Evolutionary conservation across 2,329 filamentous ascomycete genomes (phyloP).

Genomic region (Epichloe amarillans): DNA sequence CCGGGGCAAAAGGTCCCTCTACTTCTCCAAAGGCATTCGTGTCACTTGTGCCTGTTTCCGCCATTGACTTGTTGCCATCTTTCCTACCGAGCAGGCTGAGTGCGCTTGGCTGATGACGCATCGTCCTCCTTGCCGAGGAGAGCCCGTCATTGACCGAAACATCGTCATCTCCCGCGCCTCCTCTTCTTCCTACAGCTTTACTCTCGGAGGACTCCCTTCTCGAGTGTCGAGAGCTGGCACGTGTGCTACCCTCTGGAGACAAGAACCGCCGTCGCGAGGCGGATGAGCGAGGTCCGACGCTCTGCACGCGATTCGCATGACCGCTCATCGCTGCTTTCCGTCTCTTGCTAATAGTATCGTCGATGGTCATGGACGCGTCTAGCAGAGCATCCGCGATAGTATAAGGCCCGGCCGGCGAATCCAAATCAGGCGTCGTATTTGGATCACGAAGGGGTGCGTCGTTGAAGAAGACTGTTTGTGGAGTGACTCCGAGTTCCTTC

Average conservation of each 20-base stretch:
- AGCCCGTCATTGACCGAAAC: constrained; percentile 26
- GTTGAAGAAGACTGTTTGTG: constrained; percentile 88
- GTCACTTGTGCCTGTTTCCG: constrained; percentile 46
- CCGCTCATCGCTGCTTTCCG: constrained; percentile 37
- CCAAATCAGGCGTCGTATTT: constrained; percentile 19
- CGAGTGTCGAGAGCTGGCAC: constrained; percentile 23
- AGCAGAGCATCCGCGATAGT: constrained; percentile 84
- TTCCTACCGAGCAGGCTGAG: constrained; percentile 45
- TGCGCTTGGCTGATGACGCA: constrained; percentile 47
- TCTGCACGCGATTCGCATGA: constrained; percentile 31
- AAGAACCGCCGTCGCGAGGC: constrained; percentile 15
- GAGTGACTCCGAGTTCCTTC: constrained; percentile 61
- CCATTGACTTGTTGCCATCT: constrained; percentile 42
- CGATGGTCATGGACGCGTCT: constrained; percentile 82
- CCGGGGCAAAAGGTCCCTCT: constrained; percentile 39
- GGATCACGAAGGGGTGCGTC: constrained; percentile 45
- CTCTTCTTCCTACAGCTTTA: constrained; percentile 8
- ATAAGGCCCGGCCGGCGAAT: constrained; percentile 35
- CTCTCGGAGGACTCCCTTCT: constrained; percentile 22
- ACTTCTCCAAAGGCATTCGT: constrained; percentile 47
- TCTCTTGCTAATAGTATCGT: constrained; percentile 47
- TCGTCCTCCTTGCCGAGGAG: constrained; percentile 29
- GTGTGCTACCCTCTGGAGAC: constrained; percentile 18
- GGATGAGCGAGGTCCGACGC: constrained; percentile 18
- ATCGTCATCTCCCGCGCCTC: constrained; percentile 18